Conservation (phyloP, 1,284 basidiomycete species). For the Trichosporon sp. region DNA sequence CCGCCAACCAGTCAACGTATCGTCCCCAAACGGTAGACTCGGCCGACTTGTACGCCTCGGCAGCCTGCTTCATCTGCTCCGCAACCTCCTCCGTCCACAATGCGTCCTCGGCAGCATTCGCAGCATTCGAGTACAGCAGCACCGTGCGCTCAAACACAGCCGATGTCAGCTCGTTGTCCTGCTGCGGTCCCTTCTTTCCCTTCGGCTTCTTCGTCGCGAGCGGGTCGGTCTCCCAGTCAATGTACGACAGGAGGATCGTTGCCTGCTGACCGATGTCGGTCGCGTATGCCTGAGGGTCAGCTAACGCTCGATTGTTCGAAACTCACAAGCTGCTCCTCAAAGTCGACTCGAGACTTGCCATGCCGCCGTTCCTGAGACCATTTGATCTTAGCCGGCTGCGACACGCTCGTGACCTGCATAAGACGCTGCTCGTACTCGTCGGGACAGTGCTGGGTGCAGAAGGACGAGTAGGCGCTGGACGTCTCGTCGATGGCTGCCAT, state of each 20-base stretch:
- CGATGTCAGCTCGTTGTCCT: constrained; percentile 64
- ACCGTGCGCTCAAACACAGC: constrained; percentile 77
- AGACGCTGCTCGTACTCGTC: constrained; percentile 74
- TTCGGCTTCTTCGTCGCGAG: constrained; percentile 62
- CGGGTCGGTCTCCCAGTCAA: constrained; percentile 51
- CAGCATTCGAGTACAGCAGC: constrained; percentile 60
- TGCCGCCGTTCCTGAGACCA: constrained; percentile 43
- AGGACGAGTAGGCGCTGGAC: constrained; percentile 79
- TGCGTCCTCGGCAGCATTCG: constrained; percentile 54
- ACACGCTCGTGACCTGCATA: constrained; percentile 71
- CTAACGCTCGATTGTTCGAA: neutral
- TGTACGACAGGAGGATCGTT: constrained; percentile 41
- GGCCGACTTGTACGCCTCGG: constrained; percentile 44
- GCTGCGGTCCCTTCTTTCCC: constrained; percentile 31
- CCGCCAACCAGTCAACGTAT: constrained; percentile 44
- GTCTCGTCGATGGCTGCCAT: constrained; percentile 67
- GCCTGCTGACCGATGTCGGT: constrained; percentile 33
- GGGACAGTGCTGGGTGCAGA: constrained; percentile 74
- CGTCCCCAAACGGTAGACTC: constrained; percentile 50
- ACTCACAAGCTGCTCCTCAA: constrained; percentile 50
- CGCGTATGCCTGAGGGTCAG: constrained; percentile 31
- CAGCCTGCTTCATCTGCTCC: constrained; percentile 50
- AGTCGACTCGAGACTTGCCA: constrained; percentile 46
- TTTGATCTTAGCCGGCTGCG: constrained; percentile 60
- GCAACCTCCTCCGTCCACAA: constrained; percentile 64